These are phyloP conservation scores for Xylaria sp. DNA, from an alignment of 2,329 filamentous ascomycete species.

Conservation along the genomic window DNA sequence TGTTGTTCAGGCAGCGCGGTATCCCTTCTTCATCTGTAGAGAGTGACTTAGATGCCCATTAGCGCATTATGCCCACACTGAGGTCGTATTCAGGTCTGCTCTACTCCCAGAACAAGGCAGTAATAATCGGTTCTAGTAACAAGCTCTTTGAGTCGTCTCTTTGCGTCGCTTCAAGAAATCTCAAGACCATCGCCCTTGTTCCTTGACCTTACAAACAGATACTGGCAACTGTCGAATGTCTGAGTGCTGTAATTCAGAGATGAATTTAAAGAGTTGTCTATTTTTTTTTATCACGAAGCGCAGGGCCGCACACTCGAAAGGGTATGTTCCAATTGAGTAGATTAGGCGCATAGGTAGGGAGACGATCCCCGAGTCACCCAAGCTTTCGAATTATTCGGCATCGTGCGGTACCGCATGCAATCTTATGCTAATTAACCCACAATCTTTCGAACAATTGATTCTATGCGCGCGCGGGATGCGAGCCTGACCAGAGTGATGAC, in stretches of 20 bases:
- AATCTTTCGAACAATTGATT: neutral
- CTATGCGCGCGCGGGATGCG: neutral
- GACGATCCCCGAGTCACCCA: neutral
- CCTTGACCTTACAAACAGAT: neutral
- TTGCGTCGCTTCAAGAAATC: neutral
- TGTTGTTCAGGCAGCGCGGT: too few species aligned
- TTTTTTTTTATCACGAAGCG: neutral
- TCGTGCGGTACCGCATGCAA: too few species aligned
- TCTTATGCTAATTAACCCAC: neutral
- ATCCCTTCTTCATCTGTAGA: too few species aligned
- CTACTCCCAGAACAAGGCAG: neutral
- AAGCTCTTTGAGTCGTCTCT: neutral
- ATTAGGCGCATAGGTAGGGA: neutral
- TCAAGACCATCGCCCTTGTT: neutral
- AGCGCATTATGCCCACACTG: neutral
- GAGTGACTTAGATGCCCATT: neutral
- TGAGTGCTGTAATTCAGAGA: too few species aligned
- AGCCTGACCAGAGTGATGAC: neutral
- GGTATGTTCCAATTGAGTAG: too few species aligned
- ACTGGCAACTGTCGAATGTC: too few species aligned
- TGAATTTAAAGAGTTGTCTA: neutral
- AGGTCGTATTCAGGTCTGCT: neutral
- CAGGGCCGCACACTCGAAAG: neutral
- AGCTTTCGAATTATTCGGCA: too few species aligned
- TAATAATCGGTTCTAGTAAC: neutral